phyloP scores from a whole-genome alignment of 2,329 filamentous ascomycete species.

The Xylaria sp. region DNA sequence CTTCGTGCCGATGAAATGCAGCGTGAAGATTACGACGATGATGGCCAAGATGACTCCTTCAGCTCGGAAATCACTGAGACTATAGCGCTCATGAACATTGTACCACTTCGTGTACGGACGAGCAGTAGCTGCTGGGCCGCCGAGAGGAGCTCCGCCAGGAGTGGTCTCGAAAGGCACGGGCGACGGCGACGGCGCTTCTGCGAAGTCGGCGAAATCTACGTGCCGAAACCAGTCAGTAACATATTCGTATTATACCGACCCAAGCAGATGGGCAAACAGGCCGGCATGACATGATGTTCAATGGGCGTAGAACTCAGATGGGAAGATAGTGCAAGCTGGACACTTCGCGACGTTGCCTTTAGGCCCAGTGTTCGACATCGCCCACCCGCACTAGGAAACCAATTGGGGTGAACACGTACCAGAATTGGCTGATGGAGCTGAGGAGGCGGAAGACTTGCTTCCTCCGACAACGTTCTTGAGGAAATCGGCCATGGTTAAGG shows the following conservation, averaged over 20 bases:
- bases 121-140: constrained; percentile 50
- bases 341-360: neutral
- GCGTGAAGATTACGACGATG: constrained; percentile 71
- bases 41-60: constrained; percentile 82
- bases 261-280: neutral
- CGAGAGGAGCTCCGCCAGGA: constrained; percentile 50
- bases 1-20: constrained; percentile 81
- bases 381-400: constrained; percentile 4
- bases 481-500: constrained; percentile 57
- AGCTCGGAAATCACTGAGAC: constrained; percentile 79
- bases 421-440: constrained; percentile 58
- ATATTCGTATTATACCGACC: neutral
- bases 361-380: neutral
- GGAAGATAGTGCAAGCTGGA: neutral
- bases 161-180: constrained; percentile 52
- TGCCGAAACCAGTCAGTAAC: constrained; percentile 20
- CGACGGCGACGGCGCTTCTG: constrained; percentile 71
- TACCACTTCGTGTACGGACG: constrained; percentile 93
- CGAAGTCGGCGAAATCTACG: constrained; percentile 92
- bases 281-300: neutral
- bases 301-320: neutral
- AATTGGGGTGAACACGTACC: constrained; percentile 52
- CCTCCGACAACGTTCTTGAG: constrained; percentile 72
- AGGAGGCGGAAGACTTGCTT: constrained; percentile 60
- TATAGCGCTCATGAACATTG: constrained; percentile 89